phyloP scores from a whole-genome alignment of 2,329 filamentous ascomycete genomes.

The Stagonosporopsis cucurbitacearum region DNA sequence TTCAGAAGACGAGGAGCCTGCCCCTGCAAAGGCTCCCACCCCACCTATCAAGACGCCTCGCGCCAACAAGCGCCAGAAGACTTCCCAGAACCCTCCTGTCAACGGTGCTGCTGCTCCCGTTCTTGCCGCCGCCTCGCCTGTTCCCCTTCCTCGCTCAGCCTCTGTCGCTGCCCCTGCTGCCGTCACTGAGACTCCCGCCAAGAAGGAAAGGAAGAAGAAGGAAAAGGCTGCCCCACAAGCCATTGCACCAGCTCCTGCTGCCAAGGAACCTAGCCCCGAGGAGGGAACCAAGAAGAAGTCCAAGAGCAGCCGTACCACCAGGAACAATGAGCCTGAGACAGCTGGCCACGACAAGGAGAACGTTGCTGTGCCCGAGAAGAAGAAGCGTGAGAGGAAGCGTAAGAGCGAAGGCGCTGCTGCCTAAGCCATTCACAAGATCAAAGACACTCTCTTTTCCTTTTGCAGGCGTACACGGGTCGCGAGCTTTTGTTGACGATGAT shows the following conservation, averaged over 20 bases:
- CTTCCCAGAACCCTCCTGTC: conserved; percentile 27
- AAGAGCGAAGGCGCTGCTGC: conserved; percentile 41
- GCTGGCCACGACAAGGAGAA: conserved; percentile 35
- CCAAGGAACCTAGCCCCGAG: conserved; percentile 39
- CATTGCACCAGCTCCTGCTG: conserved; percentile 30
- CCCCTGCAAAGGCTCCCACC: conserved; percentile 45
- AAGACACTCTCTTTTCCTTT: neutral
- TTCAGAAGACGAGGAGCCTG: conserved; percentile 42
- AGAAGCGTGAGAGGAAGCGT: conserved; percentile 47
- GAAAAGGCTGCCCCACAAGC: conserved; percentile 34
- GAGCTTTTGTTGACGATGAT: neutral
- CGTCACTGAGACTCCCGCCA: conserved; percentile 31
- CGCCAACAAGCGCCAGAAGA: conserved; percentile 50
- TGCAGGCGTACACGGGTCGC: neutral
- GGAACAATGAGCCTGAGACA: conserved; percentile 40
- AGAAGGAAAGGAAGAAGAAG: conserved; percentile 47
- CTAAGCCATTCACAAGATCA: conserved; percentile 16
- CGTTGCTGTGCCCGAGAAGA: conserved; percentile 28
- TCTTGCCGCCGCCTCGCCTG: conserved; percentile 25
- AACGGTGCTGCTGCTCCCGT: conserved; percentile 35
- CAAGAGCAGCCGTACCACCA: conserved; percentile 41
- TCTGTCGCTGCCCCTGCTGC: conserved; percentile 22
- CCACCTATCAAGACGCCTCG: conserved; percentile 46
- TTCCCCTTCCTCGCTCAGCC: conserved; percentile 34
- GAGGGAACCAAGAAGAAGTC: conserved; percentile 46